Evolutionary conservation across 306 rosid genomes (phyloP).

Genomic region (Crataegus laevigata): DNA sequence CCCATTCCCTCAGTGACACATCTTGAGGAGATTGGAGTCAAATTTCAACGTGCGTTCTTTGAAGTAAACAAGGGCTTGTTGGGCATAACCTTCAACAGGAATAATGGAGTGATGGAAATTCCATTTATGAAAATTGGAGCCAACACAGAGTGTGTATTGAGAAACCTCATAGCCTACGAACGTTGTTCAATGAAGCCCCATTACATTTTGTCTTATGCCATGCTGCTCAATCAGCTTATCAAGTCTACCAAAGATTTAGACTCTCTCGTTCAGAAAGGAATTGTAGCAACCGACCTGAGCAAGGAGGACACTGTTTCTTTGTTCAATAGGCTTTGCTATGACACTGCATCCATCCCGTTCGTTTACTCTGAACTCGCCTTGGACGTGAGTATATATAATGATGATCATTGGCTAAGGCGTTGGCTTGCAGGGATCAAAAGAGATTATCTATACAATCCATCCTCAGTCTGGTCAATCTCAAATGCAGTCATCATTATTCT

Average conservation of each 20-base stretch:
- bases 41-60: too few relatives aligned
- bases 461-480: background rate
- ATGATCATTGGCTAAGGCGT: background rate
- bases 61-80: too few relatives aligned
- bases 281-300: too few relatives aligned
- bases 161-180: too few relatives aligned
- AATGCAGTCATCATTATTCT: background rate
- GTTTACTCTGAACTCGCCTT: rapidly evolving
- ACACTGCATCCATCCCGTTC: background rate
- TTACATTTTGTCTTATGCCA: too few relatives aligned
- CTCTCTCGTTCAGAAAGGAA: rapidly evolving
- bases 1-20: background rate
- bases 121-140: rapidly evolving
- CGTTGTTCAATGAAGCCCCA: too few relatives aligned
- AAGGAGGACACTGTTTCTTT: background rate
- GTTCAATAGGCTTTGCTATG: background rate
- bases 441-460: background rate
- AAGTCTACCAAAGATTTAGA: too few relatives aligned
- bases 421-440: background rate
- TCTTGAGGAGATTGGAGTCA: background rate
- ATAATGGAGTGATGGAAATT: background rate
- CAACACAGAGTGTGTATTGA: too few relatives aligned
- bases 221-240: too few relatives aligned
- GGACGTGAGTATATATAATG: rapidly evolving
- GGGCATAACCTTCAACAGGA: rapidly evolving